phyloP scores from a whole-genome alignment of 345 rosid genomes.

The Brassica carinata region DNA sequence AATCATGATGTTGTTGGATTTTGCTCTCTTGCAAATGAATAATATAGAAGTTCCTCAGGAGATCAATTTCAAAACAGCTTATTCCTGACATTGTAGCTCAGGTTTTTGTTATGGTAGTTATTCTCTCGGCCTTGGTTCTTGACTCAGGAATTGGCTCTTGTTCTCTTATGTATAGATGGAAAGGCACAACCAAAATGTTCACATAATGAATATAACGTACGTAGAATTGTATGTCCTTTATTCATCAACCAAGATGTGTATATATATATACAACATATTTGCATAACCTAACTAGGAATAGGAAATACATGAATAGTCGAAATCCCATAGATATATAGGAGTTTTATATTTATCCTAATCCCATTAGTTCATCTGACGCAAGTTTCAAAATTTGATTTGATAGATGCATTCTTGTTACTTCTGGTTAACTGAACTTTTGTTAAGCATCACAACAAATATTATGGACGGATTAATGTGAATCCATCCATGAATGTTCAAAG shows the following conservation, averaged over 20 bases:
- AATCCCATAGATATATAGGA: no score
- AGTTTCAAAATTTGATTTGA: background rate
- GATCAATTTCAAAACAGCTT: background rate
- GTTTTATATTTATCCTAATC: no score
- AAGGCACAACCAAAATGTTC: background rate
- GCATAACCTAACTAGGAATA: no score
- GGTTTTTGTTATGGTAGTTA: background rate
- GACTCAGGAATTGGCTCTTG: background rate
- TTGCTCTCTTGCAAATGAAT: background rate
- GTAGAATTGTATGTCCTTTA: no score
- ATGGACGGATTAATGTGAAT: background rate
- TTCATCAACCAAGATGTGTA: no score
- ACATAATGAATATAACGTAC: no score
- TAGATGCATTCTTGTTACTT: background rate
- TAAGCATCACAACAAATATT: background rate
- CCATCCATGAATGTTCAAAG: background rate
- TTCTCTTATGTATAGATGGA: background rate
- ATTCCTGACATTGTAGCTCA: background rate
- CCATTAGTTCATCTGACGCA: background rate
- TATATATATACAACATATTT: no score
- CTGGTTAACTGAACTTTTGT: background rate
- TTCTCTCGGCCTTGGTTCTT: background rate
- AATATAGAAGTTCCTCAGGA: background rate
- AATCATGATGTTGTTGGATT: constrained; percentile 6
- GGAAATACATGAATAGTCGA: no score